These are phyloP conservation scores for Chaetomium olivaceum DNA, from an alignment of 2,329 filamentous ascomycete genomes.

Conservation along the genomic window DNA sequence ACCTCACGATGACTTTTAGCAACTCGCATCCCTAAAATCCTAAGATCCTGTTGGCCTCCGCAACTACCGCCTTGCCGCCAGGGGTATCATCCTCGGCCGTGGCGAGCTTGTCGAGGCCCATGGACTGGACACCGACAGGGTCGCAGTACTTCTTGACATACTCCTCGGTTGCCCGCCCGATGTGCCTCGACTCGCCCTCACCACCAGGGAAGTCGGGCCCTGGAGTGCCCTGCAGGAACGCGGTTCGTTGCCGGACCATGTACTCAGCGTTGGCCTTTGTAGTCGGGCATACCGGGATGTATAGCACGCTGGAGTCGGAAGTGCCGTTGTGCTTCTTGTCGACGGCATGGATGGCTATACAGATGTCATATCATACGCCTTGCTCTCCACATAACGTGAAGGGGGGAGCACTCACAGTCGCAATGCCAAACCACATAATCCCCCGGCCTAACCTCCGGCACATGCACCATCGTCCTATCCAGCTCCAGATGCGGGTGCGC, in stretches of 20 bases:
- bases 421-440: conserved; percentile 86
- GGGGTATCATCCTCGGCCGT: conserved; percentile 32
- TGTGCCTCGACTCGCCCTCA: conserved; percentile 61
- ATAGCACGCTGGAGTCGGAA: conserved; percentile 78
- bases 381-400: background rate
- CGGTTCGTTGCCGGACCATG: conserved; percentile 67
- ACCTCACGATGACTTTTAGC: background rate
- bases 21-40: conserved; percentile 42
- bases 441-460: conserved; percentile 68
- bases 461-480: conserved; percentile 67
- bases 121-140: conserved; percentile 43
- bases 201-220: conserved; percentile 73
- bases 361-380: background rate
- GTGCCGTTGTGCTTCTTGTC: conserved; percentile 74
- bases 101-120: conserved; percentile 48
- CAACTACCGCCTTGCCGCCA: conserved; percentile 43
- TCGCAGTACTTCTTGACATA: conserved; percentile 40
- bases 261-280: conserved; percentile 75
- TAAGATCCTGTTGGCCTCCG: conserved; percentile 47
- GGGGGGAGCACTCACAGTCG: conserved; percentile 52
- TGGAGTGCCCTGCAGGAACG: conserved; percentile 67
- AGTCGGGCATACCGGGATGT: conserved; percentile 83
- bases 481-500: conserved; percentile 72
- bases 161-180: conserved; percentile 47
- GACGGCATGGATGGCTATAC: conserved; percentile 70